Evolutionary conservation across 768 basidiomycete species (phyloP), one percentile per base, ranked within the genome.

Genomic region (Collybia sp.): DNA sequence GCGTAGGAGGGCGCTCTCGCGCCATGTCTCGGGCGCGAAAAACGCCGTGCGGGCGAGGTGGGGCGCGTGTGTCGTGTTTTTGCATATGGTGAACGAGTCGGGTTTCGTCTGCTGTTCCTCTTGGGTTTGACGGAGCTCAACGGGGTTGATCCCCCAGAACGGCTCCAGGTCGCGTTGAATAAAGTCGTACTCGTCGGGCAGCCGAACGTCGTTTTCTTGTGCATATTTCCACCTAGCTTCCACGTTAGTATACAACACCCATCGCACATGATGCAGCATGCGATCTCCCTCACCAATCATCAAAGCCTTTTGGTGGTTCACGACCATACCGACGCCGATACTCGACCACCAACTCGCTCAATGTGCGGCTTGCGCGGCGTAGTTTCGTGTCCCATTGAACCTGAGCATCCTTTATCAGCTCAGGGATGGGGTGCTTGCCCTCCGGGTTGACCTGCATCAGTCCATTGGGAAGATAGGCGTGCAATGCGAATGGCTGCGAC

Each of bases 151-250:
- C 0, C 78, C 72, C 85, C 87, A 93, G 65, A 90, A 96, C 0
- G 91, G 89, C 42, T 83, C 82, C 3, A 97, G 68, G 58, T 95
- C 92, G 39, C 78, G 68, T 40, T 73, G 58, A 25, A 94, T 79
- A 19, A 72, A 70, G 55, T 89, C 89, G 54, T 91, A 95, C 63
- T 95, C 93, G 59, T 97, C 93, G 5, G 85, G 76, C 45, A 95
- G 80, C 55, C 83, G 80, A 18, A 90, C 81, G 13, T 79, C 67
- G 62, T 93, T 77, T 41, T 82, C 72, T 57, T 71, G 68, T n/a
- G 80, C 88, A 60, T 73, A 76, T 34, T 67, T 53, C 73, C 73
- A 77, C 76, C 74, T 75, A 33, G 43, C 32, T 20, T 38, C n/a
- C n/a, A n/a, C 45, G 32, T 46, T 10, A 30, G 12, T 16, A 18